A percentile compares a stretch with the other conserved stretches of the same genome.
Conservation (phyloP, 1,284 basidiomycete species). For the Heterobasidion annosum region DNA sequence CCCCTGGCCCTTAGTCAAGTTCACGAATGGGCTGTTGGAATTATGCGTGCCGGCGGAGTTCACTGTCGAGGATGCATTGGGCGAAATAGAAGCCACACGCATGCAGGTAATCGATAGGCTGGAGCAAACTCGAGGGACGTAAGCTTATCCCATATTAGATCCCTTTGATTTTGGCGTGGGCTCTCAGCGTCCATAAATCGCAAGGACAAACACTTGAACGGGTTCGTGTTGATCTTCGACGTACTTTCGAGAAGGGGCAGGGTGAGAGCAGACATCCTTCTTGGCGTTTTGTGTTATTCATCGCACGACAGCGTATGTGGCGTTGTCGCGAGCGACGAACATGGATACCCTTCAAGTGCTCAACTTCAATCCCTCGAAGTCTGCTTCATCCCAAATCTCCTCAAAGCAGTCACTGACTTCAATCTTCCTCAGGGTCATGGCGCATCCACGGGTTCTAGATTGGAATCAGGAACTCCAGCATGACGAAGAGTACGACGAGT, state of each 20-base stretch:
- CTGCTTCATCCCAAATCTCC: constrained; percentile 7
- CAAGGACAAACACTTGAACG: constrained; percentile 79
- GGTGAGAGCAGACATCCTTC: constrained; percentile 23
- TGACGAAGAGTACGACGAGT: constrained; percentile 9
- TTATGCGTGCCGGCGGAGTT: constrained; percentile 47
- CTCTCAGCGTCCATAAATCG: constrained; percentile 79
- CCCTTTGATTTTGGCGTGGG: constrained; percentile 76
- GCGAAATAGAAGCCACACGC: constrained; percentile 41
- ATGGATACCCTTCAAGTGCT: constrained; percentile 56
- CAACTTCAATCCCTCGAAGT: constrained; percentile 48
- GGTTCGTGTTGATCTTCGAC: constrained; percentile 59
- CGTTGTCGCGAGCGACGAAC: constrained; percentile 58
- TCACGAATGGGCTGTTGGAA: constrained; percentile 32
- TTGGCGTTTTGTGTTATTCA: not conserved
- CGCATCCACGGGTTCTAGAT: constrained; percentile 17
- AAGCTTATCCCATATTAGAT: constrained; percentile 29
- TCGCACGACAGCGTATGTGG: constrained; percentile 45
- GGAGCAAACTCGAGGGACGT: not conserved
- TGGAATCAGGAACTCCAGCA: constrained; percentile 7
- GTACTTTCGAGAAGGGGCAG: constrained; percentile 78
- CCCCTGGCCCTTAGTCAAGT: constrained; percentile 49
- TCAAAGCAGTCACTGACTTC: not conserved
- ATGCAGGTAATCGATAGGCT: constrained; percentile 30
- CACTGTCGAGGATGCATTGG: constrained; percentile 45
- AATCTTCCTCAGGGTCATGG: constrained; percentile 16